Base-by-base conservation (phyloP, 768 basidiomycete genomes). In the Trametes sanguinea region DNA sequence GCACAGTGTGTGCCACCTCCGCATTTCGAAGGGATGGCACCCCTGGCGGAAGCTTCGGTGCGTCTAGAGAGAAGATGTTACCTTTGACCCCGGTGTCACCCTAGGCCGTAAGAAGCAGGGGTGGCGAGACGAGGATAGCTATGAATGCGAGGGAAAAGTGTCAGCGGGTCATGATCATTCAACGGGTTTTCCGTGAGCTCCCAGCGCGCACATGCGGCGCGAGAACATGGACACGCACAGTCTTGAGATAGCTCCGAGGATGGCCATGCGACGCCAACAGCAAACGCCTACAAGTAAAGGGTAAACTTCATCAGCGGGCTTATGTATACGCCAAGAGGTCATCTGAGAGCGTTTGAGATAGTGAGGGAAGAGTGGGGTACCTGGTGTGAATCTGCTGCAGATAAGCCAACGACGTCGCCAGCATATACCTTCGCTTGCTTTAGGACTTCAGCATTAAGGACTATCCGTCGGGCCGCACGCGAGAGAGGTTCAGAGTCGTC, bases 191-290 rank as follows among this genome's bases (percentile, higher is more conserved):
- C 29, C 52, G 22, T 16, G 39, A 40, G 17, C 6, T 35, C 46
- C 6, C 52, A 32, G 45, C 43, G 60, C 58, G 45, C 44, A 54
- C 45, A 57, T 51, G 62, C 60, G 54, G 61, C 57, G 51, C 39
- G 32, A 54, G 51, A 17, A 57, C 44, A 55, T 53, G 9, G 51
- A 42, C 62, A 79, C 85, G 69, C 72, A 89, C 91, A 76, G 62
- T 85, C 82, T 54, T 78, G 79, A 30, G 84, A 70, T 57, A 87
- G 56, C 7, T 89, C 87, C 47, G 80, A 68, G 42, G 87, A 88
- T n/a, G 90, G 90, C 91, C 91, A 93, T 67, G 83, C 81, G 48
- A 86, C 75, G 5, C 91, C 92, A 55, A 92, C 77, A 11, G 86
- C 83, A 72, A 87, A 86, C 46, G 78, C 74, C 87, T 89, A 60